A percentile compares a stretch with the other conserved stretches of the same genome.
Conservation (phyloP, 768 basidiomycete species). For the Trametopsis cervina region DNA sequence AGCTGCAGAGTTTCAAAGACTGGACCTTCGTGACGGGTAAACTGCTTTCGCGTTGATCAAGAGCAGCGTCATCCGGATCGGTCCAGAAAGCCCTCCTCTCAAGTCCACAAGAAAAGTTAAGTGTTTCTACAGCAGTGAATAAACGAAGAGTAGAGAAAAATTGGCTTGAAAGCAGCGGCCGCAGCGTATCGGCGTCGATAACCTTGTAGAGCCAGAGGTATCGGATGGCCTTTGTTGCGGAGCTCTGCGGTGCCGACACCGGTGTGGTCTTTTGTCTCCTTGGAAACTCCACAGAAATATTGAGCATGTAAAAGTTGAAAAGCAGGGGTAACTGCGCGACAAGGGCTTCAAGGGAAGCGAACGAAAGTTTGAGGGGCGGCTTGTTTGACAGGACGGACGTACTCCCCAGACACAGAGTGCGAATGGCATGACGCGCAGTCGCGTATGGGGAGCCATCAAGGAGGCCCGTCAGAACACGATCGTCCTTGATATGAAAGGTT, state of each 20-base stretch:
- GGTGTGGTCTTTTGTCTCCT: neutral
- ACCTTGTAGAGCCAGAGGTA: neutral
- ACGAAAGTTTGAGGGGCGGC: neutral
- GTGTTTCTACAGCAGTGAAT: neutral
- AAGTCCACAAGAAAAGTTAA: neutral
- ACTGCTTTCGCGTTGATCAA: neutral
- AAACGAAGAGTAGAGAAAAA: neutral
- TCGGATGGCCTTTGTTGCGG: neutral
- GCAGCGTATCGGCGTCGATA: neutral
- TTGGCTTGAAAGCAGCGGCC: neutral
- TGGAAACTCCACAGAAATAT: neutral
- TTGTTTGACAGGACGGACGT: neutral
- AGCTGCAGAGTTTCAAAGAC: neutral
- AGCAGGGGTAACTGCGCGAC: neutral
- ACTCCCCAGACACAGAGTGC: neutral
- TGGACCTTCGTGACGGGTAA: neutral
- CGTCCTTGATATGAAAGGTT: slow-evolving; percentile 16
- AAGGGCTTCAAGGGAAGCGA: neutral
- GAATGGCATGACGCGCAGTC: neutral
- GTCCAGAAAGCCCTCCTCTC: neutral
- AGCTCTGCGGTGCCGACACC: neutral
- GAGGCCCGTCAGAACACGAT: neutral
- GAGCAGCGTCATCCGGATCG: neutral
- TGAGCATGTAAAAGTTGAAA: neutral
- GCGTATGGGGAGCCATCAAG: neutral